A percentile compares a stretch with the other conserved stretches of the same genome.
These are phyloP conservation scores for Glycine soja DNA, from an alignment of 306 rosid genomes.

Conservation along the genomic window DNA sequence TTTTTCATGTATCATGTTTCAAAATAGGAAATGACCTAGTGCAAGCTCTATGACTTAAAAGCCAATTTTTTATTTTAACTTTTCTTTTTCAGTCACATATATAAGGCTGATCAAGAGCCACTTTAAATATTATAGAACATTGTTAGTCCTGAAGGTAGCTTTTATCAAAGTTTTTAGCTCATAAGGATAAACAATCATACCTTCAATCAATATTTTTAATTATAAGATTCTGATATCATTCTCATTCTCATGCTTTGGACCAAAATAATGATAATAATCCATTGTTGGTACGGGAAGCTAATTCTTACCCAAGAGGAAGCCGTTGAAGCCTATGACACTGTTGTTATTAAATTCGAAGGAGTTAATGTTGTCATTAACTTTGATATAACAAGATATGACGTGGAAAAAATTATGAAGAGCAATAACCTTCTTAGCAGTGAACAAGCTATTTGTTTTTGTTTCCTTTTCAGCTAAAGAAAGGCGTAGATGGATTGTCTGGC, in stretches of 20 bases:
- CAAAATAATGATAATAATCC: background rate
- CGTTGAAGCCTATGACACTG: constrained; percentile 86
- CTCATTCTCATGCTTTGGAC: background rate
- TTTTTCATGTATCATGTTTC: constrained; percentile 32
- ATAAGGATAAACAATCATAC: constrained; percentile 10
- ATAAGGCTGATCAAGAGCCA: constrained; percentile 38
- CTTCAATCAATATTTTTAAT: constrained; percentile 13
- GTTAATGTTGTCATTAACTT: constrained; percentile 80
- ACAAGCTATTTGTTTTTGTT: constrained; percentile 45
- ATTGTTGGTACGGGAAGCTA: background rate
- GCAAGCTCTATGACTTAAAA: constrained; percentile 39
- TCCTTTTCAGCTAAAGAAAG: constrained; percentile 87
- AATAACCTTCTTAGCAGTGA: constrained; percentile 70
- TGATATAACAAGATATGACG: constrained; percentile 75
- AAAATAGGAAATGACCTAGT: constrained; percentile 15
- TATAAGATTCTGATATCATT: background rate
- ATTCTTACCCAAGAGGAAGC: constrained; percentile 76
- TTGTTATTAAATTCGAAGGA: constrained; percentile 85
- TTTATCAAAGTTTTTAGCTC: constrained; percentile 56
- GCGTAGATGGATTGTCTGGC: constrained; percentile 95
- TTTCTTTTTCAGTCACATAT: constrained; percentile 44
- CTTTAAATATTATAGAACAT: constrained; percentile 38
- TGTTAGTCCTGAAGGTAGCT: constrained; percentile 42
- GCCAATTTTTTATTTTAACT: constrained; percentile 39
- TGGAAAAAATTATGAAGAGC: constrained; percentile 75